Conservation (phyloP, 2,329 filamentous ascomycete genomes). For the Penicillium sp. region DNA sequence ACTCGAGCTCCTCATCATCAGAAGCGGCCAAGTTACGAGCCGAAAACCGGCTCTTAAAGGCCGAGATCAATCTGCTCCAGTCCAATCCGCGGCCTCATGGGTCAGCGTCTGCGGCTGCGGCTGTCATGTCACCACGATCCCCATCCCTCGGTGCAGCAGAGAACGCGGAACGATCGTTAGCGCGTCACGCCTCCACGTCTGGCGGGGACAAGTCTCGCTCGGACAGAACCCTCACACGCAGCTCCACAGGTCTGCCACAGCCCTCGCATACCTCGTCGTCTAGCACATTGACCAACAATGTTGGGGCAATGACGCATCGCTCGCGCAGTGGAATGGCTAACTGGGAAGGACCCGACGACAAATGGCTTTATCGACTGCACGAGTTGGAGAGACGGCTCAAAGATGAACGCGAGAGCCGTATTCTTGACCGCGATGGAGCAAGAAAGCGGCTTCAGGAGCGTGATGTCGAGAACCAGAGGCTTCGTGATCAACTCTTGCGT, state of each 20-base stretch:
- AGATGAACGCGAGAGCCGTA: slow-evolving; percentile 77
- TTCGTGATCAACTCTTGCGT: slow-evolving; percentile 61
- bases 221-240: slow-evolving; percentile 28
- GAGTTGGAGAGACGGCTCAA: slow-evolving; percentile 87
- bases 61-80: slow-evolving; percentile 64
- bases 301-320: slow-evolving; percentile 25
- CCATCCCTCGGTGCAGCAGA: slow-evolving; percentile 22
- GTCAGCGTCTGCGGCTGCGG: slow-evolving; percentile 44
- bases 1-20: slow-evolving; percentile 40
- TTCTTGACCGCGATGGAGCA: slow-evolving; percentile 79
- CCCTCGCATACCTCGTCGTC: slow-evolving; percentile 33
- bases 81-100: slow-evolving; percentile 56
- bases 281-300: slow-evolving; percentile 29
- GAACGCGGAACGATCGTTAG: slow-evolving; percentile 43
- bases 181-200: slow-evolving; percentile 53
- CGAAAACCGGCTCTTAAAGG: slow-evolving; percentile 58
- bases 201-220: slow-evolving; percentile 31
- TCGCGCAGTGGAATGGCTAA: slow-evolving; percentile 21
- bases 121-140: slow-evolving; percentile 21
- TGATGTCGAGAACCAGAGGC: slow-evolving; percentile 67
- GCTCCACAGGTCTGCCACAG: slow-evolving; percentile 33
- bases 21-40: slow-evolving; percentile 57
- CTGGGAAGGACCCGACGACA: slow-evolving; percentile 54
- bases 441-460: slow-evolving; percentile 72
- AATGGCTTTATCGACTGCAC: slow-evolving; percentile 78